Percentiles rank a stretch among this genome's conserved stretches.
Evolutionary conservation across 176 grass and related monocot genomes (phyloP).

Genomic region (Musa schizocarpa): DNA sequence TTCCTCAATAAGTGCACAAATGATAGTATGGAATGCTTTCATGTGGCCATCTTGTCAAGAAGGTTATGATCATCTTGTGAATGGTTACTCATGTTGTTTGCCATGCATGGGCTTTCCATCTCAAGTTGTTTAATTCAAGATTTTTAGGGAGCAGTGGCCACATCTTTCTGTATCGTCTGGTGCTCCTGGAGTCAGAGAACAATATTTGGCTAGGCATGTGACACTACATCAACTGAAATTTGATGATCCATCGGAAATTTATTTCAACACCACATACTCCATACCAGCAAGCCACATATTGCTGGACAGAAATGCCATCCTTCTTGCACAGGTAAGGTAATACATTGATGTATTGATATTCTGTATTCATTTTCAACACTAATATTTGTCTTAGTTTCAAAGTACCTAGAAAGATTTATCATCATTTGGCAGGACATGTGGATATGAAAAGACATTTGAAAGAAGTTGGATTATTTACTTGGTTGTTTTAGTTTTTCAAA

Average conservation of each 20-base stretch:
- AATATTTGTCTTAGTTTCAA: not conserved
- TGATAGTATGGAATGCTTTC: not conserved
- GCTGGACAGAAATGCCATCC: slow-evolving; percentile 43
- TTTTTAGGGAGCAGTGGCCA: slow-evolving; percentile 60
- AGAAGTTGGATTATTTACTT: not conserved
- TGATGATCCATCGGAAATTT: slow-evolving; percentile 31
- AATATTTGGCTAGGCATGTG: slow-evolving; percentile 48
- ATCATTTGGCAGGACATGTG: not conserved
- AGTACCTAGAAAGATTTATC: not conserved
- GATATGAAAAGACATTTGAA: not conserved
- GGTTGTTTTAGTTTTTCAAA: not conserved
- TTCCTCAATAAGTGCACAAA: not conserved
- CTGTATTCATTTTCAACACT: not conserved
- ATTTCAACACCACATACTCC: slow-evolving; percentile 14
- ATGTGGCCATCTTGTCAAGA: not conserved
- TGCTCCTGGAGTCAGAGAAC: slow-evolving; percentile 40
- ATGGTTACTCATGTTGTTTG: not conserved
- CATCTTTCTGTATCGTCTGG: slow-evolving; percentile 34
- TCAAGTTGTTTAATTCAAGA: slow-evolving; percentile 15
- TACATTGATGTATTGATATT: not conserved
- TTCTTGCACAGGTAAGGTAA: slow-evolving; percentile 44
- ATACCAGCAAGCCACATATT: slow-evolving; percentile 37
- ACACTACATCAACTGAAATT: slow-evolving; percentile 73
- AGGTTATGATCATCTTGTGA: not conserved
- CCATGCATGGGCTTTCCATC: not conserved